Conservation (phyloP, 257 asterid species). For the Lycium barbarum region DNA sequence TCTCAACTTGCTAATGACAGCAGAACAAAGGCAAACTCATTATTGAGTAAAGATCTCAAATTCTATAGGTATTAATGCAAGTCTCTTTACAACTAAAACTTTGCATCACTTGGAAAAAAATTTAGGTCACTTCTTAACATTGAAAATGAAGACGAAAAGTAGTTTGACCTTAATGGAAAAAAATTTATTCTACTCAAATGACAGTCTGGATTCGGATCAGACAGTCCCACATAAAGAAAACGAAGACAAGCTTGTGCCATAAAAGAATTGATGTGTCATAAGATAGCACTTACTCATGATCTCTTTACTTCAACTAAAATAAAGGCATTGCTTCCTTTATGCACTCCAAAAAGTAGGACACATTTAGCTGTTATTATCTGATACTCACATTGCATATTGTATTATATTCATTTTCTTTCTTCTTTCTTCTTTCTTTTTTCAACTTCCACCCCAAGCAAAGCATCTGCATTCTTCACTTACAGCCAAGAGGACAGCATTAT, state of each 20-base stretch:
- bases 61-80: not conserved
- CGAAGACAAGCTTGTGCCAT: slow-evolving; percentile 25
- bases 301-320: slow-evolving; percentile 28
- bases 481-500: slow-evolving; percentile 11
- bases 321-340: slow-evolving; percentile 19
- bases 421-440: slow-evolving; percentile 21
- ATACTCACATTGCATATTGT: slow-evolving; percentile 8
- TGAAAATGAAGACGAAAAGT: not conserved
- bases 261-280: slow-evolving; percentile 24
- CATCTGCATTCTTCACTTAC: slow-evolving; percentile 33
- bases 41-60: not conserved
- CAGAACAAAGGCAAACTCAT: not conserved
- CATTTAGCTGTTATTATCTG: slow-evolving; percentile 23
- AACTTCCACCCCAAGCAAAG: slow-evolving; percentile 32
- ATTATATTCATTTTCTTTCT: slow-evolving; percentile 9
- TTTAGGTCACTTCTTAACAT: slow-evolving; percentile 7
- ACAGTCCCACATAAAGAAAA: slow-evolving; percentile 18
- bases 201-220: slow-evolving; percentile 30
- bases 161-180: slow-evolving; percentile 26
- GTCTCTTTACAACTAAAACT: not conserved
- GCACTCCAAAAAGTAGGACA: slow-evolving; percentile 9
- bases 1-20: slow-evolving; percentile 28
- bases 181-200: not conserved
- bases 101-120: not conserved
- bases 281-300: slow-evolving; percentile 13